phyloP scores from a whole-genome alignment of 1,284 basidiomycete genomes.

The Leccinum fallax region DNA sequence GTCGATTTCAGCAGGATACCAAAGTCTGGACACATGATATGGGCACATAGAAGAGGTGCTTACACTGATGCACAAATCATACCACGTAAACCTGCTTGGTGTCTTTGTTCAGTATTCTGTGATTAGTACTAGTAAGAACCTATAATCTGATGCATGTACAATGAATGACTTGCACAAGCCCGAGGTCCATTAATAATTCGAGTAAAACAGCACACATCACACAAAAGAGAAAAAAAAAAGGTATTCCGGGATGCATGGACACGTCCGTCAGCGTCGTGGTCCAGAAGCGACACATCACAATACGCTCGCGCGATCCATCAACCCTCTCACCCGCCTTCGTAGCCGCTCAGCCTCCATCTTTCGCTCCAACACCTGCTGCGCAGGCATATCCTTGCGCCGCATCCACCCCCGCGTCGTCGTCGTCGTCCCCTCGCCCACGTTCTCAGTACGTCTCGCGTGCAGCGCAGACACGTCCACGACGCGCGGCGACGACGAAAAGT shows the following conservation, averaged over 20 bases:
- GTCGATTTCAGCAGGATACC: too few relatives aligned
- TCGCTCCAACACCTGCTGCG: constrained; percentile 76
- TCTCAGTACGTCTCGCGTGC: constrained; percentile 44
- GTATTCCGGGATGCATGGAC: background rate
- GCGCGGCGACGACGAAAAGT: constrained; percentile 75
- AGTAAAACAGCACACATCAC: too few relatives aligned
- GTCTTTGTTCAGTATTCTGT: too few relatives aligned
- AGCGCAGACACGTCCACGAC: constrained; percentile 80
- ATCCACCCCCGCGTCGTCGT: constrained; percentile 57
- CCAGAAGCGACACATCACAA: constrained; percentile 13
- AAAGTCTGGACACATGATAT: too few relatives aligned
- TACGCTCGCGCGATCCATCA: constrained; percentile 60
- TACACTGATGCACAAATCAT: too few relatives aligned
- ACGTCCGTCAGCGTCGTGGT: background rate
- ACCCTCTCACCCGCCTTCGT: constrained; percentile 65
- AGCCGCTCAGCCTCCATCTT: constrained; percentile 73
- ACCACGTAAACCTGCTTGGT: too few relatives aligned
- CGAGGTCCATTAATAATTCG: too few relatives aligned
- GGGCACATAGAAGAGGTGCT: too few relatives aligned
- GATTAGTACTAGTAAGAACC: too few relatives aligned
- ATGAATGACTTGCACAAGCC: too few relatives aligned
- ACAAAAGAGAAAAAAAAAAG: background rate
- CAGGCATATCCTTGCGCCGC: constrained; percentile 75
- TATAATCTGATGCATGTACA: too few relatives aligned
- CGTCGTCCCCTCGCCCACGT: background rate